phyloP scores from a whole-genome alignment of 2,329 filamentous ascomycete genomes.

The Aspergillus chevalieri region DNA sequence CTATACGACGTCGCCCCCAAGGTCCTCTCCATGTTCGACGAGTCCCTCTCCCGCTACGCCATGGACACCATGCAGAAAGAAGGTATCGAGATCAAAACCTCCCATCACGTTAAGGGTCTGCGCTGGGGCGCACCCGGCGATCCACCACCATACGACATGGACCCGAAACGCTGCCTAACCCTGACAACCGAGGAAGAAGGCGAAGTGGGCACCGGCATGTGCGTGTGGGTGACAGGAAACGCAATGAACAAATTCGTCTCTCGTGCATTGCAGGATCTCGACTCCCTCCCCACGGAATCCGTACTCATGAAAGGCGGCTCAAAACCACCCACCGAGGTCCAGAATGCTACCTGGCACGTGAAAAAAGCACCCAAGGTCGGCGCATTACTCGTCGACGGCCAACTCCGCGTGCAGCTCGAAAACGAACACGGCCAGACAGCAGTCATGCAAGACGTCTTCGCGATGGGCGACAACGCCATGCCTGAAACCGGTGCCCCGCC shows the following conservation, averaged over 20 bases:
- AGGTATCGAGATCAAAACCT: conserved; percentile 54
- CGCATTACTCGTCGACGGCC: conserved; percentile 50
- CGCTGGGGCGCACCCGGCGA: conserved; percentile 45
- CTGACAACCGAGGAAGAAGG: conserved; percentile 53
- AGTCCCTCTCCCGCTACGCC: conserved; percentile 51
- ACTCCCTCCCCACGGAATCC: conserved; percentile 27
- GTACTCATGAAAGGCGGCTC: conserved; percentile 19
- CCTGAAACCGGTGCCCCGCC: conserved; percentile 48
- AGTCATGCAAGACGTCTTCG: conserved; percentile 49
- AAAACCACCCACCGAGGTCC: conserved; percentile 2
- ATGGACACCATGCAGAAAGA: conserved; percentile 51
- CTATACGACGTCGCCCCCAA: conserved; percentile 57
- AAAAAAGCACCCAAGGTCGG: conserved; percentile 44
- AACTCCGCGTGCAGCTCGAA: conserved; percentile 50
- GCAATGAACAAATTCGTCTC: conserved; percentile 30
- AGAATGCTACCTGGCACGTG: conserved; percentile 41
- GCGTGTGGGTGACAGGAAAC: conserved; percentile 49
- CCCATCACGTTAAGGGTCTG: conserved; percentile 51
- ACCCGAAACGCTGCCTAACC: conserved; percentile 44
- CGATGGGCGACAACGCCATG: conserved; percentile 53
- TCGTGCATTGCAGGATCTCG: conserved; percentile 22
- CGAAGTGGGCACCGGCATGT: conserved; percentile 55
- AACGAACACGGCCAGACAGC: conserved; percentile 30
- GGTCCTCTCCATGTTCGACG: conserved; percentile 56
- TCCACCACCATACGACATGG: conserved; percentile 31